phyloP scores from a whole-genome alignment of 805 yeast genomes.

The Myxozyma sirexii region DNA sequence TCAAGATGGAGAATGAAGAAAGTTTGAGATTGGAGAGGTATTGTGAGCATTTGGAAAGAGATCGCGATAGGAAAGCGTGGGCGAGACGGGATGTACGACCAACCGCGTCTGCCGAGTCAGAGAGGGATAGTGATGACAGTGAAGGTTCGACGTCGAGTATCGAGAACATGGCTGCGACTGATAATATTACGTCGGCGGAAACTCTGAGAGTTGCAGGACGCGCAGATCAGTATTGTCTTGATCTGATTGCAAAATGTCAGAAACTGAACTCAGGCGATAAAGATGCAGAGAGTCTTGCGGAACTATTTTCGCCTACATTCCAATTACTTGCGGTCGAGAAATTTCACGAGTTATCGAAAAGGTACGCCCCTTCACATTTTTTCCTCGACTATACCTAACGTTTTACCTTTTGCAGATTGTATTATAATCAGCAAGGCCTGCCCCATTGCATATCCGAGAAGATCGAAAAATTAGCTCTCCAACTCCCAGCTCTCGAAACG shows the following conservation, averaged over 20 bases:
- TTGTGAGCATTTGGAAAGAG: slow-evolving; percentile 7
- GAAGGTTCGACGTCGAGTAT: neutral
- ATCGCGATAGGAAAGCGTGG: slow-evolving; percentile 20
- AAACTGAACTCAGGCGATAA: neutral
- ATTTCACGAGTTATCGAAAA: slow-evolving; percentile 18
- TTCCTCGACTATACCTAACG: neutral
- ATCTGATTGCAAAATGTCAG: neutral
- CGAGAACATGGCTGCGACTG: neutral
- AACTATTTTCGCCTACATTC: slow-evolving; percentile 1
- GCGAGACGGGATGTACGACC: neutral
- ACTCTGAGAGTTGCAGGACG: neutral
- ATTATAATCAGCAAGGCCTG: slow-evolving; percentile 14
- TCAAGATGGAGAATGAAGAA: slow-evolving; percentile 25
- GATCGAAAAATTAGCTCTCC: slow-evolving; percentile 10
- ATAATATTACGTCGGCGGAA: neutral
- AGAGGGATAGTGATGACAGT: neutral
- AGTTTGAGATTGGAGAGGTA: slow-evolving; percentile 20
- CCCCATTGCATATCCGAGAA: neutral
- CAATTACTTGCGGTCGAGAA: slow-evolving; percentile 20
- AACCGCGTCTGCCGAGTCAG: neutral
- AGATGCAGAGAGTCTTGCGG: neutral
- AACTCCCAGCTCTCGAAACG: slow-evolving; percentile 9
- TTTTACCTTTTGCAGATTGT: slow-evolving; percentile 8
- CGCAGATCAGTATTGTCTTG: slow-evolving; percentile 2
- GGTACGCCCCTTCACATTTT: slow-evolving; percentile 2